Conservation (phyloP, 441 rosid genomes). For the Mallotus japonicus region DNA sequence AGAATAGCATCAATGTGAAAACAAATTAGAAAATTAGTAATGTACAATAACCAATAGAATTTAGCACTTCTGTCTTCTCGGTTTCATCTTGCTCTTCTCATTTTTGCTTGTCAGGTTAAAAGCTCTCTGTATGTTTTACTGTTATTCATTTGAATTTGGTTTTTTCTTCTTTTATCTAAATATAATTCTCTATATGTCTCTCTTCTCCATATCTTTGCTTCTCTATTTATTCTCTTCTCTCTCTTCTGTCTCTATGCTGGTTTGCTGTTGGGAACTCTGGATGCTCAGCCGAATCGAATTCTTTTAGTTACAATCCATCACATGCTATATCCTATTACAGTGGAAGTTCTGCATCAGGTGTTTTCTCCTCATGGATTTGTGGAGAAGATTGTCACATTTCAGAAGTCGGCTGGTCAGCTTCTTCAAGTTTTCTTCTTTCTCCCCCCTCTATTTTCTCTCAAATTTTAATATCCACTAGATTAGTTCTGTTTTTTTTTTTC, state of each 20-base stretch:
- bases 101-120: slow-evolving; percentile 7
- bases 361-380: slow-evolving; percentile 96
- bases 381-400: slow-evolving; percentile 99
- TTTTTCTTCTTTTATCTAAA: slow-evolving; percentile 28
- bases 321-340: slow-evolving; percentile 98
- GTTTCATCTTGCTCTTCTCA: slow-evolving; percentile 9
- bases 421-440: slow-evolving; percentile 43
- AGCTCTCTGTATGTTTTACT: slow-evolving; percentile 21
- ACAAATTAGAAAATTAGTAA: neutral
- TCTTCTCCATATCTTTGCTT: slow-evolving; percentile 44
- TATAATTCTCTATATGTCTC: slow-evolving; percentile 27
- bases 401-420: slow-evolving; percentile 99
- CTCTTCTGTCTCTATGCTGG: slow-evolving; percentile 62
- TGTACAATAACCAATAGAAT: neutral
- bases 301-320: slow-evolving; percentile 94
- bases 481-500: slow-evolving; percentile 12
- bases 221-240: slow-evolving; percentile 55
- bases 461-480: slow-evolving; percentile 16
- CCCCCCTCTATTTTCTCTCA: slow-evolving; percentile 16
- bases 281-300: slow-evolving; percentile 96
- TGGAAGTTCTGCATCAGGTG: slow-evolving; percentile 98
- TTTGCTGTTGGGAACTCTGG: slow-evolving; percentile 57
- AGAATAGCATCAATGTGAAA: neutral
- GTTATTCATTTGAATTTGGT: slow-evolving; percentile 23
- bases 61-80: neutral